Evolutionary conservation across 1,139 yeast species (phyloP), one percentile per base, ranked within the genome.

Genomic region (Yamadazyma atmosphaerica): DNA sequence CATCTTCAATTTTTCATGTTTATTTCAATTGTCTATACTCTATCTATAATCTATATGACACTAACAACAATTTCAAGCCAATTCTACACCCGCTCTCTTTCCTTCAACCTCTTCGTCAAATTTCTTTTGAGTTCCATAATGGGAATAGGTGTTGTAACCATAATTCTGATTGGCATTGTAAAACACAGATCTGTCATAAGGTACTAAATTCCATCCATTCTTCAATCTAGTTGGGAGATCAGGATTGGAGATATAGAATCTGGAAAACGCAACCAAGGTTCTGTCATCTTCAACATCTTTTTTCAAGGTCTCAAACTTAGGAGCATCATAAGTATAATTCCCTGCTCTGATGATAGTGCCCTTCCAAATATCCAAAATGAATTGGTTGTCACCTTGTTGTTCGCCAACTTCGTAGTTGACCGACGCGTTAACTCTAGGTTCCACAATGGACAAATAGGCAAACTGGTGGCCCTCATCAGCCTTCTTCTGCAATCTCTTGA

Each of bases 381-480:
- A 72, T n/a, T 60, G 63, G 50, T 72, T 72, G 31, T 37, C 30
- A 4, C 49, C 52, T 28, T 31, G 19, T 34, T 41, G 43, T 30
- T 47, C 38, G 13, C 41, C 49, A 11, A 53, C 46, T 25, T 46
- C 51, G 14, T 34, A 32, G 34, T 24, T 37, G 2, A n/a, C n/a
- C n/a, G n/a, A n/a, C n/a, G 53, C 57, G n/a, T 39, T 39, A 4
- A 52, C 52, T 36, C 65, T 44, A 33, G 77, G 74, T 45, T 81
- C 86, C 24, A 79, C 75, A 33, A 77, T 37, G 38, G 78, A 79
- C 13, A 81, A 42, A 52, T 68, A 81, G 1, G 85, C 83, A 24
- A 73, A 47, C 45, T 58, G 45, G 6, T 68, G 55, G 12, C 74
- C 75, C 12, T 51, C 38, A 28, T 61, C 51, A 7, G 72, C 74